Conservation (phyloP, 352 stramenopile genomes). For the Phytopythium litorale region DNA sequence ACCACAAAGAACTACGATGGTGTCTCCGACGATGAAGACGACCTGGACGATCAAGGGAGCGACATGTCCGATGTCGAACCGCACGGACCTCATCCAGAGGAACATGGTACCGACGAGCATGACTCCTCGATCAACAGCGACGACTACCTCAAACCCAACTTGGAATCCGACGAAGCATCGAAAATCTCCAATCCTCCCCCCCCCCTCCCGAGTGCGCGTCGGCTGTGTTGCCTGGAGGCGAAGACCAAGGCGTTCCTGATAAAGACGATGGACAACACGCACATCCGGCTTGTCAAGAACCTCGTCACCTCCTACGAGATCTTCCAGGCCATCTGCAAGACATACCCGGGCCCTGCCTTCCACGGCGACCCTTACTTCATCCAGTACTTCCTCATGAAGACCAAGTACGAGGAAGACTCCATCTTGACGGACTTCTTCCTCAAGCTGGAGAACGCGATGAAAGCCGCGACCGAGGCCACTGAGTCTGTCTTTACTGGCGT, state of each 20-base stretch:
- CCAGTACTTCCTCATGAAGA: constrained; percentile 12
- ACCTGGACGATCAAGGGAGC: not conserved
- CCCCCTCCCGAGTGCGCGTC: not conserved
- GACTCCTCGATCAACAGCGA: constrained; percentile 8
- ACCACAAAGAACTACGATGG: constrained; percentile 12
- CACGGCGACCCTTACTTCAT: constrained; percentile 11
- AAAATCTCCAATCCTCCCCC: not conserved
- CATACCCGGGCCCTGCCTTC: constrained; percentile 7
- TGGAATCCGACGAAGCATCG: constrained; percentile 6
- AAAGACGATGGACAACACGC: constrained; percentile 21
- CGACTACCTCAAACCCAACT: constrained; percentile 4
- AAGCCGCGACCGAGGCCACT: constrained; percentile 7
- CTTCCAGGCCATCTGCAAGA: constrained; percentile 9
- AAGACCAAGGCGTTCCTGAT: constrained; percentile 15
- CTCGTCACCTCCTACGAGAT: constrained; percentile 15
- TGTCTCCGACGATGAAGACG: constrained; percentile 4
- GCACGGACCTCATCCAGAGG: not conserved
- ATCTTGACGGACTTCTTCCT: constrained; percentile 8
- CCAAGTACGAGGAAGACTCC: constrained; percentile 9
- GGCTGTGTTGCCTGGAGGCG: constrained; percentile 10
- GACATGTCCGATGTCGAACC: not conserved
- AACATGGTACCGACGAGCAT: constrained; percentile 1
- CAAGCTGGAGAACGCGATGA: constrained; percentile 8
- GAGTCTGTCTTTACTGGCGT: constrained; percentile 9
- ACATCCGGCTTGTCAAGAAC: constrained; percentile 13